These are phyloP conservation scores for Reutealis trisperma DNA, from an alignment of 345 rosid genomes.

Conservation along the genomic window DNA sequence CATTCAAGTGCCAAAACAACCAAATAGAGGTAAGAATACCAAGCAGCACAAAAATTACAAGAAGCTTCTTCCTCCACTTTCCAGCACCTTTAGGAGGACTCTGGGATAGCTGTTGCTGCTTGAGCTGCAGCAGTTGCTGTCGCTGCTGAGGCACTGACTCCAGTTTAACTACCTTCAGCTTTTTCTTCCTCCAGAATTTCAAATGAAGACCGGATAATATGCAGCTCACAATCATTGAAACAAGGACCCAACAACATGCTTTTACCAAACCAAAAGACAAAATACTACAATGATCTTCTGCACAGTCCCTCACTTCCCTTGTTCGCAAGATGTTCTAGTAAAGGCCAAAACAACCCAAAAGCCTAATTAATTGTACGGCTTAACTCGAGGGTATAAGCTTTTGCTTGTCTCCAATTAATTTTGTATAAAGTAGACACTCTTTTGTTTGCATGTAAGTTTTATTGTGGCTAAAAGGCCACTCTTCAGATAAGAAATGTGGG, in stretches of 20 bases:
- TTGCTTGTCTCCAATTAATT: neutral
- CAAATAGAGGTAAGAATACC: constrained; percentile 60
- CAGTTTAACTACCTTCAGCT: constrained; percentile 29
- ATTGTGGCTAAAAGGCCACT: neutral
- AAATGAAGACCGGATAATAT: constrained; percentile 30
- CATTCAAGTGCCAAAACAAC: constrained; percentile 57
- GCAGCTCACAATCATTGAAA: constrained; percentile 42
- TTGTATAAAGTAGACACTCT: neutral
- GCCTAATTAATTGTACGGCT: neutral
- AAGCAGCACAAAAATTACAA: constrained; percentile 44
- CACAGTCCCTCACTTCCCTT: constrained; percentile 14
- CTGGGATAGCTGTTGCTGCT: constrained; percentile 53
- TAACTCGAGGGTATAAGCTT: neutral
- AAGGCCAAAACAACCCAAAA: constrained; percentile 26
- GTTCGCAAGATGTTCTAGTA: constrained; percentile 39
- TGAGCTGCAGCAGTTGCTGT: constrained; percentile 44
- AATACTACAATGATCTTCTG: constrained; percentile 27
- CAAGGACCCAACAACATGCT: constrained; percentile 55
- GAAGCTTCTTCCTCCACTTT: constrained; percentile 71
- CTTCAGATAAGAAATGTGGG: neutral
- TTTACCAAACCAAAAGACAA: constrained; percentile 33
- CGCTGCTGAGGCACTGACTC: constrained; percentile 31
- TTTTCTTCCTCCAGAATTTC: constrained; percentile 34
- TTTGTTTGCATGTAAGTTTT: neutral
- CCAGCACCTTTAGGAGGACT: constrained; percentile 56